Evolutionary conservation across 768 basidiomycete species (phyloP).

Genomic region (Antrodiella citrinella): DNA sequence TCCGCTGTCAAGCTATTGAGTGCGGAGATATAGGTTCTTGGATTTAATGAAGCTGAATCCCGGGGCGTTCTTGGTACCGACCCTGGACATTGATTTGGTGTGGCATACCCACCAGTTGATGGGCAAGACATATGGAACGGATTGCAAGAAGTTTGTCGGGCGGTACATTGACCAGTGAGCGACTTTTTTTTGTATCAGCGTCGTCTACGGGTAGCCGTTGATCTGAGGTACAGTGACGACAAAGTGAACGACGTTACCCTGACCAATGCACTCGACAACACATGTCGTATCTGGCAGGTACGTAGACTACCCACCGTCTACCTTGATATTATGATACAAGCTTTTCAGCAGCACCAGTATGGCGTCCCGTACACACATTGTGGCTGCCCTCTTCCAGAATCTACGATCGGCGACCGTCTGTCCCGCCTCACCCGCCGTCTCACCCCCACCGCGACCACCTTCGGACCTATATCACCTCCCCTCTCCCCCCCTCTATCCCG

Average conservation of each 20-base stretch:
- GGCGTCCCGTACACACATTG: slow-evolving; percentile 48
- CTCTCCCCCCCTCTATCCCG: slow-evolving; percentile 26
- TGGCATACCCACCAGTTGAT: slow-evolving; percentile 72
- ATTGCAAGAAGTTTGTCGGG: slow-evolving; percentile 35
- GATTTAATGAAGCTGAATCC: slow-evolving; percentile 42
- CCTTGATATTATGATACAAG: not conserved
- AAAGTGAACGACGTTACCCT: slow-evolving; percentile 40
- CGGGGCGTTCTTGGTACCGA: slow-evolving; percentile 42
- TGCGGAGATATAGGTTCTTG: slow-evolving; percentile 33
- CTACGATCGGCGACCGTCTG: slow-evolving; percentile 36
- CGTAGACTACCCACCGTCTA: slow-evolving; percentile 1
- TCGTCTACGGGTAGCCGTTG: too few species aligned
- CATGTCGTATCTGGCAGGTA: slow-evolving; percentile 41
- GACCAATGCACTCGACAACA: slow-evolving; percentile 39
- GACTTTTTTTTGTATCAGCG: too few species aligned
- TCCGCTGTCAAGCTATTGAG: not conserved
- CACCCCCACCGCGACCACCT: not conserved
- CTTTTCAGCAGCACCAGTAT: slow-evolving; percentile 32
- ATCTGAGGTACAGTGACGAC: slow-evolving; percentile 46
- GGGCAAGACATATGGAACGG: slow-evolving; percentile 34
- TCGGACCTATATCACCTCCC: not conserved
- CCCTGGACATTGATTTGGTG: slow-evolving; percentile 64
- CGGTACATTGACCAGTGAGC: slow-evolving; percentile 51
- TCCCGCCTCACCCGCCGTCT: slow-evolving; percentile 20
- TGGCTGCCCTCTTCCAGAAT: slow-evolving; percentile 47